A percentile compares a stretch with the other conserved stretches of the same genome.
Evolutionary conservation across 331 rosid species (phyloP).

Genomic region (Rosa hybrid): DNA sequence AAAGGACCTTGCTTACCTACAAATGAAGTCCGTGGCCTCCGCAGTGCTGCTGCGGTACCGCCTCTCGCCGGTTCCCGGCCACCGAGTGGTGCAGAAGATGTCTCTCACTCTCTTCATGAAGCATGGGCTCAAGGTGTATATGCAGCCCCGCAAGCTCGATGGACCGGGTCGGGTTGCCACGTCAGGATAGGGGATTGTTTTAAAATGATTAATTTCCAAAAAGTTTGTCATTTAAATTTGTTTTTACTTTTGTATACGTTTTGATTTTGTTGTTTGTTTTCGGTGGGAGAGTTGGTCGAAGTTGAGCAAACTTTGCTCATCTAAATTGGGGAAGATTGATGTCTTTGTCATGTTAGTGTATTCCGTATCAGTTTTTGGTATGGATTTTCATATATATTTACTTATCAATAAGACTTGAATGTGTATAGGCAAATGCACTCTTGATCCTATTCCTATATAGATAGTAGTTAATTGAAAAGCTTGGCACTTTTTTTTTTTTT

Average conservation of each 20-base stretch:
- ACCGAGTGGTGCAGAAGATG: constrained; percentile 86
- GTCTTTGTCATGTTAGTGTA: constrained; percentile 28
- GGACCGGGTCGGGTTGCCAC: constrained; percentile 11
- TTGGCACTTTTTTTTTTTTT: too few species aligned
- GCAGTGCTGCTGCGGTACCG: constrained; percentile 86
- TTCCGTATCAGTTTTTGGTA: constrained; percentile 25
- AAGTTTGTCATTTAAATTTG: constrained; percentile 30
- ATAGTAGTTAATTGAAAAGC: too few species aligned
- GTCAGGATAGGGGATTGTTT: constrained; percentile 16
- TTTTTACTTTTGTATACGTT: constrained; percentile 4
- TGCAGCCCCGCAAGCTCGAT: constrained; percentile 65
- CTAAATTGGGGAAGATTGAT: constrained; percentile 32
- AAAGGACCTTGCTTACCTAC: constrained; percentile 91
- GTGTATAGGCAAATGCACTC: background rate
- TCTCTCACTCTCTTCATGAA: constrained; percentile 88
- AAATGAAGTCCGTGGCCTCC: constrained; percentile 89
- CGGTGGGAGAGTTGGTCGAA: constrained; percentile 28
- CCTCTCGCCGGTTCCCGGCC: constrained; percentile 69
- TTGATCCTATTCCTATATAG: too few species aligned
- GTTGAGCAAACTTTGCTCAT: constrained; percentile 37
- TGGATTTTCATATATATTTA: constrained; percentile 27
- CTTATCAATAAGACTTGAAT: constrained; percentile 28
- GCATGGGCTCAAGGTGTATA: constrained; percentile 67
- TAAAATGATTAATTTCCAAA: background rate
- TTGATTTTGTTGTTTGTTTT: constrained; percentile 17